phyloP scores from a whole-genome alignment of 1,284 basidiomycete species.

The Ceratobasidium sp. region DNA sequence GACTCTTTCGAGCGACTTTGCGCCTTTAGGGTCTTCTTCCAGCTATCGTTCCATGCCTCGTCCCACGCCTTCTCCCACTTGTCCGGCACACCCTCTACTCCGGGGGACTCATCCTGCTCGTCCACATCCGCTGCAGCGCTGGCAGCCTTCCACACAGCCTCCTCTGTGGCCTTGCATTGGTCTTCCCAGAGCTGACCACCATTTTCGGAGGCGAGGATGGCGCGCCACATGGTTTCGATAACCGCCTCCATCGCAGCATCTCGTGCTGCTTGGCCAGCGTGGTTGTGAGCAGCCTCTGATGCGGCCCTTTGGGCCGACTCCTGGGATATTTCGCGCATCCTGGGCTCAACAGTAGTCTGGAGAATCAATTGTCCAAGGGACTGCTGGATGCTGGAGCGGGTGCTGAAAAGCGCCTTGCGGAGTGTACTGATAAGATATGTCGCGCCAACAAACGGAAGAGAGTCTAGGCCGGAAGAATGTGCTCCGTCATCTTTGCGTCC shows the following conservation, averaged over 20 bases:
- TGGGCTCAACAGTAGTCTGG: neutral
- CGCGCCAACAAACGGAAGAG: neutral
- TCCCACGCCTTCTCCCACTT: constrained; percentile 21
- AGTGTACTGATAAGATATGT: constrained; percentile 2
- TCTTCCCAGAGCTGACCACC: constrained; percentile 33
- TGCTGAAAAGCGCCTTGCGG: constrained; percentile 11
- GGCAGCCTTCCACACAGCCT: neutral
- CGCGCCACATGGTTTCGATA: constrained; percentile 28
- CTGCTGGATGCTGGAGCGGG: constrained; percentile 10
- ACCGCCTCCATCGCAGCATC: constrained; percentile 36
- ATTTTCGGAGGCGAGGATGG: neutral
- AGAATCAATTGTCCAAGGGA: constrained; percentile 15
- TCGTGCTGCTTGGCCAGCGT: constrained; percentile 13
- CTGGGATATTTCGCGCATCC: constrained; percentile 2
- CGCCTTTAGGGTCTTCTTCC: neutral
- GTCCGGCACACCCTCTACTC: neutral
- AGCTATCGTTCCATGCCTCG: neutral
- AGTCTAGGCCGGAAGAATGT: neutral
- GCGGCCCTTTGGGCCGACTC: neutral
- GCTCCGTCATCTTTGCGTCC: neutral
- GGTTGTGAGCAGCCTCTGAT: neutral
- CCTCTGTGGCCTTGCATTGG: neutral
- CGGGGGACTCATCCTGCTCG: neutral
- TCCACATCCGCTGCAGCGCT: constrained; percentile 7
- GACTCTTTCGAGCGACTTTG: neutral